Evolutionary conservation across 192 early-diverging fungal species (phyloP), one percentile per base, ranked within the genome.

Genomic region (Phycomyces nitens): DNA sequence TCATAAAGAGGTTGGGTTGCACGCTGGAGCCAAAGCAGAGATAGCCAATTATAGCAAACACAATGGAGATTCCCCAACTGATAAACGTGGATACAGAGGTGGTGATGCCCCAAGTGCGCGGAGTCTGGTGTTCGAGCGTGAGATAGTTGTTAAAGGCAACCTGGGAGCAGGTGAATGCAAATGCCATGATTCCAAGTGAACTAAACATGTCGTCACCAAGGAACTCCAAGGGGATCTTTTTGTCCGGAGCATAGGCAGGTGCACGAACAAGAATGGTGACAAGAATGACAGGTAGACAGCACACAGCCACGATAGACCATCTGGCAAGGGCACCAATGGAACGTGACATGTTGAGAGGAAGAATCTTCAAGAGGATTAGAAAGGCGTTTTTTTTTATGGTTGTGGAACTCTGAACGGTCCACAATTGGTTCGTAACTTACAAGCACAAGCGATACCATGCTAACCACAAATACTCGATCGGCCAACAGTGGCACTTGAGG

Each of bases 151-250:
- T 77, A 60, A 82, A 88, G 14, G 82, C 79, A 22, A 84, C 80
- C 69, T 89, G 88, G 23, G 83, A 66, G 39, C 83, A 86, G 9
- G 82, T 75, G 66, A 85, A 88, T 1, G 85, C 86, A 70, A 89
- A 89, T 0, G 86, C 83, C 74, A 89, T 88, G 59, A 89, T 81
- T 50, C 83, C 88, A 41, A 88, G 60, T 3, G 86, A 82, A 1
- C 83, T 79, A 51, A 88, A 71, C 11, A 85, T 64, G 71, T 86
- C 82, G 14, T 75, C 57, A 4, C 88, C 88, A 14, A 85, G 73
- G 43, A 78, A 74, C 2, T 72, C 77, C 18, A 76, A 74, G 0
- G 82, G 79, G 18, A 66, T 61, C 26, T 78, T 74, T 41, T 79
- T 77, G 1, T 76, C 65, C 15, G 74, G 69, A 8, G 74, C 64